Base-by-base conservation (phyloP, 805 yeast genomes). In the Saccharomyces kudriavzevii region DNA sequence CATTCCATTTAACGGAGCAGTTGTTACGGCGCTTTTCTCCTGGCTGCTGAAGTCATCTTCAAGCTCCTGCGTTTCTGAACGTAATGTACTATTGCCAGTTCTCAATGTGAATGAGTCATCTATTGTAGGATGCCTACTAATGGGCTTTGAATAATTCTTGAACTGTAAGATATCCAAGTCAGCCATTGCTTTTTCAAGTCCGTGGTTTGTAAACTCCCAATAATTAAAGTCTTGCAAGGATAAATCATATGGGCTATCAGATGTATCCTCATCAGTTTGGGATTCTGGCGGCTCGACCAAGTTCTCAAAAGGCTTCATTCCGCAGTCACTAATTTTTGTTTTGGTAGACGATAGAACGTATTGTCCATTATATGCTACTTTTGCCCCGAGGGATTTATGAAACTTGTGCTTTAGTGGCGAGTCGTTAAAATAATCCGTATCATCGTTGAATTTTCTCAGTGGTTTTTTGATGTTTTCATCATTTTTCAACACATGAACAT, bases 351-450 rank as follows among this genome's bases (percentile, higher is more conserved):
- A 24, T 17, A 11, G 13, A n/a, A 6, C 11, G 10, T 6, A 2
- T 17, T 17, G 13, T 6, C 4, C 4, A 17, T 35, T 9, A 20
- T 17, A 35, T 11, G 24, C 43, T 11, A 24, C 43, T 35, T 35
- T 17, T 20, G 24, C 10, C 9, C 17, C 24, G 17, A 35, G 17
- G 13, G 43, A 35, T 6, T 35, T 22, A 31, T 58, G 56, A 48
- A 53, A 60, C 40, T 58, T 49, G 45, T 62, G 63, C 29, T 60
- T 62, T 48, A 62, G 49, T 9, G 66, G 66, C 14, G 64, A 60
- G 4, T 59, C 56, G 43, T 62, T 60, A 48, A 54, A 62, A 45
- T 60, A 62, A 47, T 62, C 64, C 4, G 64, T 62, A 46, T 62
- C 60, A n/a, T 62, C 61, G 25, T 57, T 57, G 35, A 62, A 62